Evolutionary conservation across 306 rosid genomes (phyloP), one percentile per base, ranked within the genome.

Genomic region (Albizia julibrissin): DNA sequence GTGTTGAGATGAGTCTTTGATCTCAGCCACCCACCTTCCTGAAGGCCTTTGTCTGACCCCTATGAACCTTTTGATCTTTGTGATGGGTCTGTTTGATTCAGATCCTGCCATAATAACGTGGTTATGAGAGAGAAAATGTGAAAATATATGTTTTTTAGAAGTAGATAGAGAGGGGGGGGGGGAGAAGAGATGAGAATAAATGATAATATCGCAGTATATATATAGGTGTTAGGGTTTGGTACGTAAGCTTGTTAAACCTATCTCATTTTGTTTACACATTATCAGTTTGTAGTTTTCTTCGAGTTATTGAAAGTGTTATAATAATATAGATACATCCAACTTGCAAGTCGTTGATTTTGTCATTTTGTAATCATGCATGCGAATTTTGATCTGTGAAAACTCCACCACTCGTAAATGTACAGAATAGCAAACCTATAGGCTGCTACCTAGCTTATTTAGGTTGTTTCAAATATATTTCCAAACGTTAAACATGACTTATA

Each of bases 21-120:
- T 87, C 83, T 87, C 87, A 74, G 87, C 87, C 64, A 87, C 87
- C 87, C 89, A 78, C 74, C 87, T 64, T 24, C 87, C 86, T 34
- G 88, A 85, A 13, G 87, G 83, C 49, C 90, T 79, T 76, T 84
- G 90, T 2, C 88, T 58, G 62, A 87, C 90, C 0, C 90, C 88
- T 66, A 84, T 84, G 88, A 64, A 87, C 16, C 87, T 79, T 33
- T 89, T 81, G 10, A 79, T 79, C 5, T 77, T 78, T 4, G 82
- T 27, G 16, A 75, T 34, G 16, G 86, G 70, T 40, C 86, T 87
- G 52, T 49, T 84, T 0, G 94, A 54, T 82, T 88, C 92, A 67
- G 87, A 59, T 80, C 89, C 97, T 44, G 89, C 87, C 97, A 92
- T 94, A 10, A 16, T 12, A 42, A 9, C 9, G 26, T 22, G 29